Evolutionary conservation across 2,329 filamentous ascomycete species (phyloP), one percentile per base, ranked within the genome.

Genomic region (Hypoxylon sp.): DNA sequence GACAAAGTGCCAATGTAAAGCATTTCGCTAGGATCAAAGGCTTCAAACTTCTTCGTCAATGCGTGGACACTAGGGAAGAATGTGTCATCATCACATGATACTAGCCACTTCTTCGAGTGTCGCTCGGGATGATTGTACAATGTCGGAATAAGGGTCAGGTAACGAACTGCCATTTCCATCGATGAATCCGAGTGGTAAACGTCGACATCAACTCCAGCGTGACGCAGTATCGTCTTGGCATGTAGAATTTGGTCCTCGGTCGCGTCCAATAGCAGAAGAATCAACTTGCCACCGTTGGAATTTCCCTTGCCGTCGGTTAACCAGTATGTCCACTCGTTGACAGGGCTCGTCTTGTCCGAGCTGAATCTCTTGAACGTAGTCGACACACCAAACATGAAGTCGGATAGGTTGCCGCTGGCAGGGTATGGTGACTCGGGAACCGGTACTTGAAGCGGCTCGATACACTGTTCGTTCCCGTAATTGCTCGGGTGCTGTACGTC

Each of bases 21-120:
- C 64, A 84, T 81, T 50, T 82, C 78, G 1, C 77, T 80, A 63
- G 85, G 79, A 70, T 90, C 85, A 72, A 85, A 87, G 3, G 81
- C 77, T n/a, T 77, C 78, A 45, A 90, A 80, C 51, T 81, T 84
- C 38, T 85, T 79, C 2, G 85, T 80, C 11, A 90, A 78, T 10
- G 79, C 82, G 58, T 87, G 80, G 76, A 89, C 87, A 63, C 84
- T 88, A 4, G 85, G 83, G 80, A 90, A 90, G 75, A 89, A 90
- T 2, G 88, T 90, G 68, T 90, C 88, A 70, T 90, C 88, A 70
- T 90, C 88, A 74, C 88, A 89, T 13, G 86, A 83, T 13, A 88
- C 87, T 1, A 87, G 81, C 88, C 88, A 90, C 70, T 86, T 87
- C 76, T 84, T 86, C 30, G 75, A 75, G 23, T 73, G 75, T 50